Evolutionary conservation across 2,329 filamentous ascomycete species (phyloP), one percentile per base, ranked within the genome.

Genomic region (Colletotrichum theobromicola): DNA sequence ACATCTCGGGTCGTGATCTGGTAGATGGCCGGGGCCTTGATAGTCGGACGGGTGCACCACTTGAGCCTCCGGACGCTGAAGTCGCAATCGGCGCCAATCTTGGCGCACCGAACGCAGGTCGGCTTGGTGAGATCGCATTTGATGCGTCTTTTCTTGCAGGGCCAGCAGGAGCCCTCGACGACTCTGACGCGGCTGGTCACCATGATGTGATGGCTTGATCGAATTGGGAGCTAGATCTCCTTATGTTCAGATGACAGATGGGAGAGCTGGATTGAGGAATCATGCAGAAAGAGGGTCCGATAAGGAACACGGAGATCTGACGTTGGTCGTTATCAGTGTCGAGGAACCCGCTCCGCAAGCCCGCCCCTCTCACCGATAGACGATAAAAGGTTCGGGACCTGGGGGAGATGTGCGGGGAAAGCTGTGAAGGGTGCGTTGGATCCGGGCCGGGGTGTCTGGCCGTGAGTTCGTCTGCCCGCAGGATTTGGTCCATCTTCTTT

Each of bases 41-140:
- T 82, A 5, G 81, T 78, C 0, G 83, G 82, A 0, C 83, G 80
- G 0, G 85, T 84, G 65, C 83, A 86, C 85, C 85, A 87, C 72
- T 83, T 81, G 50, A 87, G 80, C 10, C 85, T 78, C 1, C 85
- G 80, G 28, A 83, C 80, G 75, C 83, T 85, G 75, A 84, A 85
- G 74, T 76, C 76, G 64, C 76, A 77, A 7, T 70, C 65, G 7
- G 70, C 66, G 3, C 70, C 65, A 18, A 67, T 64, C 50, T 77
- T 76, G 46, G 74, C 76, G 76, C 83, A 85, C 65, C 83, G 80
- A 37, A 76, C 67, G 70, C 83, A 84, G 6, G 72, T 74, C 5
- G 83, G 83, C 32, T 78, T 79, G 50, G 76, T 77, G 76, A 84
- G 83, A 67, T 84, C 83, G 64, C 75, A 76, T 76, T 84, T 84